A percentile compares a stretch with the other conserved stretches of the same genome.
Evolutionary conservation across 495 filamentous ascomycete genomes (phyloP).

Genomic region (Thozetella sp.): DNA sequence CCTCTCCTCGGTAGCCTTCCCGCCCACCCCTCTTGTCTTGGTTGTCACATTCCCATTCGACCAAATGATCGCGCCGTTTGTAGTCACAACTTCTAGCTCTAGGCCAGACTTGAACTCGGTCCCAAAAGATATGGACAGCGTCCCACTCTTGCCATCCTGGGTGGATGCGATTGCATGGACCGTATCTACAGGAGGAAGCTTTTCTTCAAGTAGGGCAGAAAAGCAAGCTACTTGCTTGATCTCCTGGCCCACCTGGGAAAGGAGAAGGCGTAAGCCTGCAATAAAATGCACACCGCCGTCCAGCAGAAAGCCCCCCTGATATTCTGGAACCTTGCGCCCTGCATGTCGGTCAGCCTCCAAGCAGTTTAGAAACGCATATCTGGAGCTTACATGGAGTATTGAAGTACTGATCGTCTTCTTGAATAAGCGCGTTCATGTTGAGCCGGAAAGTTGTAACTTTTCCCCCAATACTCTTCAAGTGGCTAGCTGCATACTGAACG

Average conservation of each 20-base stretch:
- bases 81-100: slow-evolving; percentile 55
- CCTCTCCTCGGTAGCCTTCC: slow-evolving; percentile 28
- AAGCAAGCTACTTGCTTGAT: slow-evolving; percentile 58
- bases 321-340: slow-evolving; percentile 70
- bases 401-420: slow-evolving; percentile 42
- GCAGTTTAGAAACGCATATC: background rate
- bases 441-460: slow-evolving; percentile 65
- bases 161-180: slow-evolving; percentile 64
- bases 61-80: slow-evolving; percentile 53
- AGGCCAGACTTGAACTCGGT: slow-evolving; percentile 54
- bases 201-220: slow-evolving; percentile 55
- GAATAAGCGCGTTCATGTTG: slow-evolving; percentile 53
- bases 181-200: slow-evolving; percentile 76
- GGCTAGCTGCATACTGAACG: slow-evolving; percentile 53
- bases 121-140: slow-evolving; percentile 64
- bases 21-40: slow-evolving; percentile 31
- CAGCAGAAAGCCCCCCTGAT: slow-evolving; percentile 79
- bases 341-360: background rate
- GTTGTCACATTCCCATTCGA: slow-evolving; percentile 29
- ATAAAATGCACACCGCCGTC: slow-evolving; percentile 75
- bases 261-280: slow-evolving; percentile 63
- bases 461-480: slow-evolving; percentile 65
- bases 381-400: slow-evolving; percentile 57
- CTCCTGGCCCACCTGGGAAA: slow-evolving; percentile 50
- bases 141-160: slow-evolving; percentile 58